A percentile compares a stretch with the other conserved stretches of the same genome.
Conservation (phyloP, 352 stramenopile genomes). For the Phytopythium mirpurense region DNA sequence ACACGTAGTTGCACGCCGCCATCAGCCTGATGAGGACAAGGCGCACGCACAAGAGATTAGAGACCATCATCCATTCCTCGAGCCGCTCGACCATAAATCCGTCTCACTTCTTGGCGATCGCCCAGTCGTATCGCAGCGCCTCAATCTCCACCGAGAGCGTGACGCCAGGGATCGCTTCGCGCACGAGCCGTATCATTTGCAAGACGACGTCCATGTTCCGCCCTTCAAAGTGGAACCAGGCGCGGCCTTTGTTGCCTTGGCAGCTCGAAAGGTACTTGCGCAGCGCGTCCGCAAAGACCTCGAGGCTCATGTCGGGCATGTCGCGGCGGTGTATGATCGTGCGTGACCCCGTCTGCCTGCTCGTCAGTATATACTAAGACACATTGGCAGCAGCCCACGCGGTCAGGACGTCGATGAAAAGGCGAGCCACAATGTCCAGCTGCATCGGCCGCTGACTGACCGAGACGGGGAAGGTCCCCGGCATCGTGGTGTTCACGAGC, state of each 20-base stretch:
- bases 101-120: slow-evolving; percentile 40
- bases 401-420: too few species aligned
- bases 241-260: slow-evolving; percentile 5
- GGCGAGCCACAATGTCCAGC: background rate
- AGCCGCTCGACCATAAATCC: too few species aligned
- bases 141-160: slow-evolving; percentile 66
- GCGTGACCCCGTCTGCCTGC: slow-evolving; percentile 47
- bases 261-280: slow-evolving; percentile 10
- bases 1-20: slow-evolving; percentile 38
- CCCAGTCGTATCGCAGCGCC: slow-evolving; percentile 62
- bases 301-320: slow-evolving; percentile 43
- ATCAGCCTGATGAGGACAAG: slow-evolving; percentile 28
- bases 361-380: slow-evolving; percentile 63
- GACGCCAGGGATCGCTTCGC: slow-evolving; percentile 7
- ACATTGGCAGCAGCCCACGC: background rate
- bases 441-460: slow-evolving; percentile 17
- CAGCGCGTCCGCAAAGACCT: slow-evolving; percentile 33
- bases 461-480: slow-evolving; percentile 58
- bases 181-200: slow-evolving; percentile 51
- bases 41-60: background rate
- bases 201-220: slow-evolving; percentile 57
- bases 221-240: slow-evolving; percentile 72
- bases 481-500: slow-evolving; percentile 24
- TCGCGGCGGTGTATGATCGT: slow-evolving; percentile 69
- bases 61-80: background rate